Evolutionary conservation across 2,329 filamentous ascomycete species (phyloP), one percentile per base, ranked within the genome.

Genomic region (Penicillium sp.): DNA sequence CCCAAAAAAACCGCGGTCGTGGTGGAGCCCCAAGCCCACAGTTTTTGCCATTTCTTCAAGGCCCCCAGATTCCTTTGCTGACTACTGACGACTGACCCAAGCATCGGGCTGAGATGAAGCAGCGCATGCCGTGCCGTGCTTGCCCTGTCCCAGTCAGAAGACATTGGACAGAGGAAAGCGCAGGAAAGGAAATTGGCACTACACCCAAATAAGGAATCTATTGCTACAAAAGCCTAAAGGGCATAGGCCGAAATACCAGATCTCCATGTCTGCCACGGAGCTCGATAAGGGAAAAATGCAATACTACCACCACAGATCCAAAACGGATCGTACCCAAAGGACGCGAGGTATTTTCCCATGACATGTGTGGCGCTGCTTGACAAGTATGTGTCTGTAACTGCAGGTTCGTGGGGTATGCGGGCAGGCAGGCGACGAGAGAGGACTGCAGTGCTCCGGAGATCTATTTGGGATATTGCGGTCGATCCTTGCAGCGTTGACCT

Each of bases 351-450:
- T 47, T 53, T 30, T 30, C 51, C 42, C 52, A 55, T 55, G 45
- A 55, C 52, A 55, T 55, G 52, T 23, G 52, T 55, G 52, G 52
- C 52, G 33, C 48, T 38, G 21, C 16, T 20, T 6, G 40, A 23
- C 40, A 18, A 14, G 45, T 33, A n/a, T n/a, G n/a, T n/a, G n/a
- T n/a, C n/a, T n/a, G n/a, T n/a, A n/a, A 47, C 24, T 33, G 20
- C 23, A 30, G 33, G 23, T 28, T 55, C 52, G 33, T 38, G 52
- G 45, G 52, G 52, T 48, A 24, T 55, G 45, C 14, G 23, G 30
- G 11, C 18, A 40, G 35, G 16, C n/a, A 40, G 35, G 35, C 35
- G 14, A 40, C 5, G 23, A 9, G 6, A 43, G 40, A 43, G 40
- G 40, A 43, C 20, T 12, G 40, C 40, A 43, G 40, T 43, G 18